Percentiles rank a stretch among this genome's conserved stretches.
These are phyloP conservation scores for Neofusicoccum laricinum DNA, from an alignment of 2,329 filamentous ascomycete genomes.

Conservation along the genomic window DNA sequence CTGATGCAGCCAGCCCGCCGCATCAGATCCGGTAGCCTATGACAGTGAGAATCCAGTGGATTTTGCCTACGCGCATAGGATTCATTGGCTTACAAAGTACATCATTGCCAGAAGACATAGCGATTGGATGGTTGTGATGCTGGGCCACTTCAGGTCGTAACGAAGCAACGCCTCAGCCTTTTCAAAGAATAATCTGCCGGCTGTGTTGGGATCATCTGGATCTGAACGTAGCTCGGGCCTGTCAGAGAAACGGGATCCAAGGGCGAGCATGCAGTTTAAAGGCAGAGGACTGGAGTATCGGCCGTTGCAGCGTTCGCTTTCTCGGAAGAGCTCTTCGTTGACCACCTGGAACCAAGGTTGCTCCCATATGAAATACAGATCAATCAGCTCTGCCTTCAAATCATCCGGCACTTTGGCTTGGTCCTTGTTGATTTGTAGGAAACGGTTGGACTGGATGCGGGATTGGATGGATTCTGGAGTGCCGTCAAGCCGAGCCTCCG, in stretches of 20 bases:
- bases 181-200: constrained; percentile 32
- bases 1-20: constrained; percentile 37
- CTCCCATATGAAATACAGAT: constrained; percentile 39
- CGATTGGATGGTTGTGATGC: constrained; percentile 38
- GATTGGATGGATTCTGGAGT: not conserved
- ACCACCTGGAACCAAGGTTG: constrained; percentile 38
- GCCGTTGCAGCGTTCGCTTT: constrained; percentile 26
- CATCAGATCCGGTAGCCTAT: constrained; percentile 35
- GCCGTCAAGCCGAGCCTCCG: not conserved
- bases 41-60: not conserved
- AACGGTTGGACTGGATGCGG: not conserved
- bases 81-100: constrained; percentile 23
- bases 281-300: constrained; percentile 33
- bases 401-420: constrained; percentile 18
- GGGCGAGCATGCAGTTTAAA: constrained; percentile 34
- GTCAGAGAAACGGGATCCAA: constrained; percentile 35
- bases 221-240: constrained; percentile 29
- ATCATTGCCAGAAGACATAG: constrained; percentile 27
- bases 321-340: constrained; percentile 35
- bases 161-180: constrained; percentile 20
- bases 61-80: no score
- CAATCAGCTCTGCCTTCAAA: constrained; percentile 30
- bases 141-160: constrained; percentile 23
- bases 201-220: constrained; percentile 32
- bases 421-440: not conserved